Percentiles rank a stretch among this genome's conserved stretches.
Evolutionary conservation across 441 rosid species (phyloP).

Genomic region (Omphalea diandra): DNA sequence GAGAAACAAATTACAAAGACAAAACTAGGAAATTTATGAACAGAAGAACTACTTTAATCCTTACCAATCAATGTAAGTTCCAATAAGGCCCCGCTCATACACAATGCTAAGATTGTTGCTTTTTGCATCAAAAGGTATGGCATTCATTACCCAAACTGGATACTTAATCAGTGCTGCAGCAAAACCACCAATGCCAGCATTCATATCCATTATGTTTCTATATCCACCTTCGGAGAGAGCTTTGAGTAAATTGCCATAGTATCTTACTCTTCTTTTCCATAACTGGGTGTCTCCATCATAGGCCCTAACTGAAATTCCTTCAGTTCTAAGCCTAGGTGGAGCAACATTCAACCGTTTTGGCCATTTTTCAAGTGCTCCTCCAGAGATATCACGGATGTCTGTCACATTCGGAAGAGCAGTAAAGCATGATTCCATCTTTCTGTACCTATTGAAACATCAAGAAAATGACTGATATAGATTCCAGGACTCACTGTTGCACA

Average conservation of each 20-base stretch:
- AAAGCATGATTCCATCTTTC: slow-evolving; percentile 52
- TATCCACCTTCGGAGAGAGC: slow-evolving; percentile 39
- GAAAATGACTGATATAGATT: background rate
- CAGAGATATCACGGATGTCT: slow-evolving; percentile 30
- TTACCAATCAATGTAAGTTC: slow-evolving; percentile 75
- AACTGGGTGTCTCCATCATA: slow-evolving; percentile 38
- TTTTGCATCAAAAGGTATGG: slow-evolving; percentile 44
- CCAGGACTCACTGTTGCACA: background rate
- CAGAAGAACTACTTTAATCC: slow-evolving; percentile 14
- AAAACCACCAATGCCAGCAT: slow-evolving; percentile 56
- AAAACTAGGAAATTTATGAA: background rate
- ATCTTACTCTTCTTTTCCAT: slow-evolving; percentile 44
- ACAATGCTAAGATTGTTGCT: slow-evolving; percentile 51
- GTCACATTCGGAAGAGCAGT: slow-evolving; percentile 44
- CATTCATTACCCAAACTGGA: slow-evolving; percentile 77
- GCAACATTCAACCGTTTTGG: slow-evolving; percentile 42
- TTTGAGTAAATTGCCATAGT: slow-evolving; percentile 45
- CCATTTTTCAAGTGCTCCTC: slow-evolving; percentile 46
- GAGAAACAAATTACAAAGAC: background rate
- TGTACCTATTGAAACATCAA: slow-evolving; percentile 38
- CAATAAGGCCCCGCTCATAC: slow-evolving; percentile 65
- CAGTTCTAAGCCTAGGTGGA: slow-evolving; percentile 41
- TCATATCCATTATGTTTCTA: slow-evolving; percentile 71
- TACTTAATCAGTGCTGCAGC: slow-evolving; percentile 52
- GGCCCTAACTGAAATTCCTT: slow-evolving; percentile 32